Evolutionary conservation across 371 early-diverging fungal species (phyloP), one percentile per base, ranked within the genome.

Genomic region (Batkoa obscura): DNA sequence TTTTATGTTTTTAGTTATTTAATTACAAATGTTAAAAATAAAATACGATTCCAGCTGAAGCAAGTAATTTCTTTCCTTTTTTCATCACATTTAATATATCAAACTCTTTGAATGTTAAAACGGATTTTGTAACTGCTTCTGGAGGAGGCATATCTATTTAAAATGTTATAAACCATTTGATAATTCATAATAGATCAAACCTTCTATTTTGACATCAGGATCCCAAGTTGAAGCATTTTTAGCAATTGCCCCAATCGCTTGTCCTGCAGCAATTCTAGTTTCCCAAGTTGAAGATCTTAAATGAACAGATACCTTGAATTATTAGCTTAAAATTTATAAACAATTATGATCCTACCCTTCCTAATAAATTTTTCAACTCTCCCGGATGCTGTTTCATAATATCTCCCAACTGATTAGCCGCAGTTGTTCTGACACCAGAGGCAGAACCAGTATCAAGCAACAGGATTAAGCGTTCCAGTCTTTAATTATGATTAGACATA

Each of bases 391-490:
- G 90, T 57, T 80, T 79, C 68, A 92, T 94, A 59, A 94, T 86
- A 57, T 90, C 86, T 30, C 94, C 95, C 53, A 96, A 67, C 65
- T 96, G 95, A 57, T 84, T 81, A 9, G 97, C 95, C 9, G 97
- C 97, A 6, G 94, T 88, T 17, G 74, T 68, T 36, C 95, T 68
- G 41, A 96, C 84, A 48, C 84, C 71, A 1, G 86, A 73, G 0
- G 93, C 93, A 4, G 90, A 87, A 31, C 94, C 95, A 13, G 87
- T 93, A 61, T 93, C 94, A 57, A 96, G 70, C 45, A 96, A 77
- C 36, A 84, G 78, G 49, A 96, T 83, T 41, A 96, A 81, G 34
- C 94, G 83, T 68, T 96, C 95, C 55, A 96, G 80, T 66, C 97
- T 39, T 8, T 13, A 8, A 39, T 39, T 13, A 8, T 39, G 5